phyloP scores from a whole-genome alignment of 2,329 filamentous ascomycete genomes.

The Aureobasidium sp. region DNA sequence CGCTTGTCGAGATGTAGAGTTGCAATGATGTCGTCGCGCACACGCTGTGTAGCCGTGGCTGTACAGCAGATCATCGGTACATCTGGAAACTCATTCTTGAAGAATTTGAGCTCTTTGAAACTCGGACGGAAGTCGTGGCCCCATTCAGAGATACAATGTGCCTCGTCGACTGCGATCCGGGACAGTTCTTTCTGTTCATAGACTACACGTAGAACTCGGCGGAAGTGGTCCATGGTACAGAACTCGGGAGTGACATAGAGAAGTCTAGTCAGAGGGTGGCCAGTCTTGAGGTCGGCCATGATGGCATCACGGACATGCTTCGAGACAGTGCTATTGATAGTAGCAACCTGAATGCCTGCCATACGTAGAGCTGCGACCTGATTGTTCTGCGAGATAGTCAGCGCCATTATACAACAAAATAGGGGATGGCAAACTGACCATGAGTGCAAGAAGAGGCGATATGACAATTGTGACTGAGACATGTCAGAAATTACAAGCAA shows the following conservation, averaged over 20 bases:
- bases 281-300: slow-evolving; percentile 74
- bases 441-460: slow-evolving; percentile 80
- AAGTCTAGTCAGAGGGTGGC: slow-evolving; percentile 74
- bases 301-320: slow-evolving; percentile 59
- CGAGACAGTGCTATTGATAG: slow-evolving; percentile 78
- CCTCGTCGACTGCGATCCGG: slow-evolving; percentile 85
- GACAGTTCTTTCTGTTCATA: slow-evolving; percentile 78
- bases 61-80: slow-evolving; percentile 91
- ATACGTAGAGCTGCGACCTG: slow-evolving; percentile 75
- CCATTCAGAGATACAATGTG: slow-evolving; percentile 97
- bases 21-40: slow-evolving; percentile 73
- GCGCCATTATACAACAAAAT: neutral
- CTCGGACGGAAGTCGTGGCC: slow-evolving; percentile 94
- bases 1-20: slow-evolving; percentile 60
- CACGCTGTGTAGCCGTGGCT: slow-evolving; percentile 76
- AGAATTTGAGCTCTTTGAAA: slow-evolving; percentile 82
- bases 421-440: slow-evolving; percentile 48
- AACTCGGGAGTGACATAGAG: slow-evolving; percentile 92
- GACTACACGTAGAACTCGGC: slow-evolving; percentile 64
- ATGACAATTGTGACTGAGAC: slow-evolving; percentile 75
- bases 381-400: slow-evolving; percentile 51
- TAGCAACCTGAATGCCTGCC: slow-evolving; percentile 71
- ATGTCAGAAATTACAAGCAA: neutral
- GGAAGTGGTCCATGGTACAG: slow-evolving; percentile 71
- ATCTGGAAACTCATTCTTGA: slow-evolving; percentile 70